Evolutionary conservation across 257 asterid genomes (phyloP), one percentile per base, ranked within the genome.

Genomic region (Przewalskia tangutica): DNA sequence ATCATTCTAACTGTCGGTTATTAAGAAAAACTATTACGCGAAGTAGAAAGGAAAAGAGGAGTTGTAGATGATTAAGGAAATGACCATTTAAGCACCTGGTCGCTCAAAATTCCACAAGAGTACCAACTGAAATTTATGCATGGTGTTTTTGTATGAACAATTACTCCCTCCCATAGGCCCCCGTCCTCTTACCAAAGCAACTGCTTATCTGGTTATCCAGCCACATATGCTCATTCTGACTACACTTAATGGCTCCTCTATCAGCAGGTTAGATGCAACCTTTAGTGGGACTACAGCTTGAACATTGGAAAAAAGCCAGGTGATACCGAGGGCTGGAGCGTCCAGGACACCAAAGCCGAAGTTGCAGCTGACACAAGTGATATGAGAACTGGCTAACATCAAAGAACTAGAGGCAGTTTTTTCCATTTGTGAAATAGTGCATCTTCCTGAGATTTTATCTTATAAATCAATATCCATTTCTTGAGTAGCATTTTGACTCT

Each of bases 391-490:
- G 88, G 82, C 55, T 36, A 60, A 11, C 71, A 85, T 82, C 56
- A 75, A 36, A 63, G 91, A 82, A 85, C 86, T 71, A 70, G 89
- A 81, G 12, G 86, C 81, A 54, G 79, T 83, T 55, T 68, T 17
- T 82, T 65, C 77, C 82, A 83, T 86, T 90, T 6, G 82, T 46
- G 82, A 84, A 27, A 82, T 83, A 79, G 82, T 60, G 80, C 87
- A 54, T 89, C 97, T 85, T 84, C 93, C 32, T 65, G 86, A 20
- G 51, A 54, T 71, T 87, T 38, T 83, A 84, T 83, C 32, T 80
- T 78, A 82, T 60, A 84, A 46, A 80, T 95, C 98, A 27, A 93
- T 89, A 40, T 93, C 97, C 97, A 92, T 91, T 10, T 86, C 89
- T 66, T 88, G 92, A 62, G 88, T 68, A 17, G 67, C 60, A 8